phyloP scores from a whole-genome alignment of 192 early-diverging fungal genomes.

The Coemansia furcata region DNA sequence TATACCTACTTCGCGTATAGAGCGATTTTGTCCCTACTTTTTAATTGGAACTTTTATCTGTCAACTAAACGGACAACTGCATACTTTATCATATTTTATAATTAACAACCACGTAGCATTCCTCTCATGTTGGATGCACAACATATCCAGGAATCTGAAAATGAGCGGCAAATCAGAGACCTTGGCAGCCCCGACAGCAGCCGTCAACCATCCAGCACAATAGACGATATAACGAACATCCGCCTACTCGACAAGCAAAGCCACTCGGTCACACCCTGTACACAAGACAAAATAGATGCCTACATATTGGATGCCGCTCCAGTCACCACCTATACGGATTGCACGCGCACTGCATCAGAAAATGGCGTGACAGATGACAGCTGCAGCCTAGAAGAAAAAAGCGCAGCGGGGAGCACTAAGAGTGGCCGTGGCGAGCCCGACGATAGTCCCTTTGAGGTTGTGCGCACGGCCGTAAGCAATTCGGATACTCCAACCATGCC shows the following conservation, averaged over 20 bases:
- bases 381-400: constrained; percentile 3
- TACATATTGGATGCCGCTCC: background rate
- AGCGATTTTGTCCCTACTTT: background rate
- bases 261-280: background rate
- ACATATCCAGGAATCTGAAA: background rate
- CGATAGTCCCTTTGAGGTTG: constrained; percentile 64
- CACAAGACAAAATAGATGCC: background rate
- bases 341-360: constrained; percentile 24
- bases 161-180: background rate
- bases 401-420: background rate
- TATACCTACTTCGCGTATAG: background rate
- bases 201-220: background rate
- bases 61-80: background rate
- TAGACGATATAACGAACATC: no score
- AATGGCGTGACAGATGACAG: constrained; percentile 8
- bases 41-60: background rate
- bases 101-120: background rate
- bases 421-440: constrained; percentile 12
- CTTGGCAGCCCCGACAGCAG: background rate
- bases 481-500: constrained; percentile 64
- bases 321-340: constrained; percentile 10
- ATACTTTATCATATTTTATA: background rate
- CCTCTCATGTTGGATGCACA: background rate
- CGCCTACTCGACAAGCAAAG: background rate
- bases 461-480: constrained; percentile 66